Percentiles rank a stretch among this genome's conserved stretches.
phyloP scores from a whole-genome alignment of 2,329 filamentous ascomycete genomes.

The Cercospora sesami region DNA sequence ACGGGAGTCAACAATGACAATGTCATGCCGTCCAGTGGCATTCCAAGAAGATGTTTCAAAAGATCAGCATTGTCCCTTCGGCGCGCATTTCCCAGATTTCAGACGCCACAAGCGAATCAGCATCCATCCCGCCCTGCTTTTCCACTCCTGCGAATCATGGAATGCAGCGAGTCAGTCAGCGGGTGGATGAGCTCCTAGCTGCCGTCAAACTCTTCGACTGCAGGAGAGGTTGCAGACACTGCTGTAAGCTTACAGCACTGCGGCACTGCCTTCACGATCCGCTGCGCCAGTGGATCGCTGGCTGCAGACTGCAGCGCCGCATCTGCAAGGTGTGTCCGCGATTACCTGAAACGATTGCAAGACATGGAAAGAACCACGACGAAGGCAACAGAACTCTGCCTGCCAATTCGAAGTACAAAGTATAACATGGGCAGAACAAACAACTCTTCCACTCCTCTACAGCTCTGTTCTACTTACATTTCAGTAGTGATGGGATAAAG shows the following conservation, averaged over 20 bases:
- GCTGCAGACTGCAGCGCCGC: not conserved
- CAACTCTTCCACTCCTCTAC: not conserved
- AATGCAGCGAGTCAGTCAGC: conserved; percentile 1
- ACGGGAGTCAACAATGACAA: not conserved
- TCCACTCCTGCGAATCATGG: not conserved
- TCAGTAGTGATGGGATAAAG: not conserved
- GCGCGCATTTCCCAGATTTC: not conserved
- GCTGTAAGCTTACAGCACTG: not conserved
- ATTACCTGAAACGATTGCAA: not conserved
- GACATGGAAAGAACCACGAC: not conserved
- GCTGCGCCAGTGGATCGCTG: not conserved
- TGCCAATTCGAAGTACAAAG: not conserved
- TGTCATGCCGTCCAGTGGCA: not conserved
- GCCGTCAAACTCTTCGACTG: not conserved
- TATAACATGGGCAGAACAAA: not conserved
- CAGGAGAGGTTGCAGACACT: not conserved
- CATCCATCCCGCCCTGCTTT: not conserved
- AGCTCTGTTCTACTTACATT: not conserved
- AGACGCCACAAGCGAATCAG: conserved; percentile 4
- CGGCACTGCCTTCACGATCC: not conserved
- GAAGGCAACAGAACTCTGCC: not conserved
- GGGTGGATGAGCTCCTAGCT: conserved; percentile 5
- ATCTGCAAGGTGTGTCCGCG: not conserved
- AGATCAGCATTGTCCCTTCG: not conserved
- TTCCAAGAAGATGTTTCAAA: not conserved